These are phyloP conservation scores for Neurospora tetraspora DNA, from an alignment of 495 filamentous ascomycete species.

Conservation along the genomic window DNA sequence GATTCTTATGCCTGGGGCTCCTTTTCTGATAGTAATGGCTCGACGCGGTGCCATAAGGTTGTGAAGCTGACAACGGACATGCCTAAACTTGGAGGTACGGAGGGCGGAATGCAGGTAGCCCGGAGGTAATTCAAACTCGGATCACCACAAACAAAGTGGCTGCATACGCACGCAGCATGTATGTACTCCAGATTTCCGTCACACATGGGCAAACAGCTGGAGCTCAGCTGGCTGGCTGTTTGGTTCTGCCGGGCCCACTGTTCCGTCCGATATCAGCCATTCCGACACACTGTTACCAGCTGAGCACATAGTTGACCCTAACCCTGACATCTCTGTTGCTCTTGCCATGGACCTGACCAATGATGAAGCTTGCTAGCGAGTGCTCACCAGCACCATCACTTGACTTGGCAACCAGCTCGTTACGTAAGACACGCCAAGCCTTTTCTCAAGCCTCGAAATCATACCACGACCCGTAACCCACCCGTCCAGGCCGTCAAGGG, in stretches of 20 bases:
- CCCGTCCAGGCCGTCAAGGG: not conserved
- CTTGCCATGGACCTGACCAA: not conserved
- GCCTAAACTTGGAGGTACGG: not conserved
- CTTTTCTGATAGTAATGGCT: not conserved
- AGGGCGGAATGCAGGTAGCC: not conserved
- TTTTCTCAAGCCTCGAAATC: conserved; percentile 11
- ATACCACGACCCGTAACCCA: conserved; percentile 6
- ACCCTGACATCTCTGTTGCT: not conserved
- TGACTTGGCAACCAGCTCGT: not conserved
- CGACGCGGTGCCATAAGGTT: not conserved
- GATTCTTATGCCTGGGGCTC: not conserved
- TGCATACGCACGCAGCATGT: not conserved
- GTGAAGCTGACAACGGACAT: not conserved
- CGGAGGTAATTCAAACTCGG: not conserved
- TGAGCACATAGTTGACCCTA: not conserved
- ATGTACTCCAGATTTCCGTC: not conserved
- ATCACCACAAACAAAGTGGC: not conserved
- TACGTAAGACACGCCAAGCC: conserved; percentile 10
- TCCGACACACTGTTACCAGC: not conserved
- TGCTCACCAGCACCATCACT: too few relatives aligned
- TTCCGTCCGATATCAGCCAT: not conserved
- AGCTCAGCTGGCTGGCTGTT: not conserved
- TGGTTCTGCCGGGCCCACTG: not conserved
- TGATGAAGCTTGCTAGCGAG: not conserved
- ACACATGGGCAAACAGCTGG: not conserved